Evolutionary conservation across 2,329 filamentous ascomycete species (phyloP).

Genomic region (Coniella lustricola): DNA sequence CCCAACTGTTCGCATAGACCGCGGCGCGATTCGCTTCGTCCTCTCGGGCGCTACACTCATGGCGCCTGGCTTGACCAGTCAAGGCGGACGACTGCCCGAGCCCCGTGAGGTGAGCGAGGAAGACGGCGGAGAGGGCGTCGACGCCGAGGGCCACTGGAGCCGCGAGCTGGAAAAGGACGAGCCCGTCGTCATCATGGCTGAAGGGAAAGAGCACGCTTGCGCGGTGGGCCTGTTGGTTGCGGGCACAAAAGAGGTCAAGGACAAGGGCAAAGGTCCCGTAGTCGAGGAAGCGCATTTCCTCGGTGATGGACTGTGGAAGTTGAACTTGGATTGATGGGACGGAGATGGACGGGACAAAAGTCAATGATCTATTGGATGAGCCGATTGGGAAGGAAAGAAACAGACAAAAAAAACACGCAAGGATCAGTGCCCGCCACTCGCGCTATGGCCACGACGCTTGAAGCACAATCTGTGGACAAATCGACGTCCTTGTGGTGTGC

Average conservation of each 20-base stretch:
- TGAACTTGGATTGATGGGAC: conserved; percentile 41
- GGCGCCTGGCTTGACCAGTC: conserved; percentile 84
- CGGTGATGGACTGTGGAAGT: conserved; percentile 86
- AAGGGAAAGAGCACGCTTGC: conserved; percentile 90
- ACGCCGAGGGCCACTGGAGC: conserved; percentile 50
- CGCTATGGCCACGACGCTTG: too few species aligned
- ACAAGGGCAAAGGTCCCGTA: conserved; percentile 87
- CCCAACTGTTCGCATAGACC: conserved; percentile 80
- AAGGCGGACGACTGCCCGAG: conserved; percentile 71
- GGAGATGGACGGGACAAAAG: too few species aligned
- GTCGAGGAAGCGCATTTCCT: conserved; percentile 92
- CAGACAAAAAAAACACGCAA: too few species aligned
- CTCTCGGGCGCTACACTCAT: conserved; percentile 89
- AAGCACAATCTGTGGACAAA: too few species aligned
- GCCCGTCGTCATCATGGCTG: conserved; percentile 81
- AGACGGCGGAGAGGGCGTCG: conserved; percentile 36
- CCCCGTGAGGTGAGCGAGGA: conserved; percentile 34
- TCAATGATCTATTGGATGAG: not conserved
- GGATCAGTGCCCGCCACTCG: too few species aligned
- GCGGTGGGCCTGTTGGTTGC: conserved; percentile 78
- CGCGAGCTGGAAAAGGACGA: conserved; percentile 70
- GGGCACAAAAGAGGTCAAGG: conserved; percentile 87
- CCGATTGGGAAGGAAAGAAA: too few species aligned
- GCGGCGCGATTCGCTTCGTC: conserved; percentile 94
- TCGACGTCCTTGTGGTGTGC: too few species aligned